Percentiles rank a stretch among this genome's conserved stretches.
Evolutionary conservation across 208 protist genomes (phyloP).

Genomic region (Trypanosoma melophagium): DNA sequence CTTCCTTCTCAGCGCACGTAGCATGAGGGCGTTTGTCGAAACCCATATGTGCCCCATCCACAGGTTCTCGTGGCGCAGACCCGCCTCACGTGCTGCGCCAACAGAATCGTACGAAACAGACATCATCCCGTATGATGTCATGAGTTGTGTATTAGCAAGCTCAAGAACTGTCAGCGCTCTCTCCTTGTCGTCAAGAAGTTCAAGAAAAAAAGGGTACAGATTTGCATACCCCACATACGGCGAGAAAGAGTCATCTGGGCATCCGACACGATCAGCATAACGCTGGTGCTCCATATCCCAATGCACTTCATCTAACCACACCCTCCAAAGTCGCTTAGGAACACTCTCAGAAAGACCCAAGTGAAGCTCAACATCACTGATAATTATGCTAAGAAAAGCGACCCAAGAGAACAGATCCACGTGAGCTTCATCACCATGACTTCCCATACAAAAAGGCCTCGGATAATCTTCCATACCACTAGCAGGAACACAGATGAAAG

Average conservation of each 20-base stretch:
- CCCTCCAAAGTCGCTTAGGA: conserved; percentile 57
- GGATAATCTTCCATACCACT: conserved; percentile 88
- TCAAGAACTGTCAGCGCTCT: conserved; percentile 41
- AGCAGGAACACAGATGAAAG: conserved; percentile 42
- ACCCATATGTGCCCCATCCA: conserved; percentile 78
- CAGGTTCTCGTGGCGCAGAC: conserved; percentile 57
- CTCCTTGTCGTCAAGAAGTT: conserved; percentile 45
- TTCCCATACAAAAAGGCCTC: conserved; percentile 48
- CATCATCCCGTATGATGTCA: conserved; percentile 67
- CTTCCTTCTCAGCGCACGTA: conserved; percentile 59
- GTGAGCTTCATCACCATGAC: conserved; percentile 64
- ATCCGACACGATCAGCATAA: conserved; percentile 74
- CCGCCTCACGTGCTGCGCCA: conserved; percentile 43
- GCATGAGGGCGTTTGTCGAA: conserved; percentile 58
- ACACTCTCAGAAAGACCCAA: conserved; percentile 57
- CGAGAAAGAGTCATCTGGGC: conserved; percentile 47
- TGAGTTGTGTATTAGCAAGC: conserved; percentile 51
- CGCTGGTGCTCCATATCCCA: conserved; percentile 59
- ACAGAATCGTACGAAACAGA: conserved; percentile 71
- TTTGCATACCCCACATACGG: conserved; percentile 79
- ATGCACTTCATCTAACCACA: conserved; percentile 65
- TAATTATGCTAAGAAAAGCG: conserved; percentile 61
- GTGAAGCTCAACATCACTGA: conserved; percentile 59
- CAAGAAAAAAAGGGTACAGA: conserved; percentile 71
- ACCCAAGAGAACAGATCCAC: conserved; percentile 85